Evolutionary conservation across 2,329 filamentous ascomycete genomes (phyloP).

Genomic region (Botrytis tulipae): DNA sequence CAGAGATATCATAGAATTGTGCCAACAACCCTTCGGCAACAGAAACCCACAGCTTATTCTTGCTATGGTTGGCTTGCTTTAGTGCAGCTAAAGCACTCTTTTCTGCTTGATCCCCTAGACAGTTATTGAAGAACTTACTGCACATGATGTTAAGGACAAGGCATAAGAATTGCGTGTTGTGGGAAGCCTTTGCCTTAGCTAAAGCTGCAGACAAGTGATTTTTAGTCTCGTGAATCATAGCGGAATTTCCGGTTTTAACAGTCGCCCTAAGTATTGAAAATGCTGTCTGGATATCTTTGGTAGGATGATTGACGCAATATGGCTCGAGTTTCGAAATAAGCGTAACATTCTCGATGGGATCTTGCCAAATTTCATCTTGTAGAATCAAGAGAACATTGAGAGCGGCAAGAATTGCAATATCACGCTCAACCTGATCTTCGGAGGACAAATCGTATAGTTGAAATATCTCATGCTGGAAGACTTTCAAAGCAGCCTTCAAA

Average conservation of each 20-base stretch:
- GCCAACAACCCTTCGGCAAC: slow-evolving; percentile 78
- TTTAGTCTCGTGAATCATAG: slow-evolving; percentile 74
- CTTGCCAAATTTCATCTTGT: slow-evolving; percentile 57
- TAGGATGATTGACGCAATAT: slow-evolving; percentile 66
- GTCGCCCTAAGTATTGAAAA: slow-evolving; percentile 74
- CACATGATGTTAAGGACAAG: slow-evolving; percentile 86
- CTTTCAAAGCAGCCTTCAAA: slow-evolving; percentile 62
- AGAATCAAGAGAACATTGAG: slow-evolving; percentile 73
- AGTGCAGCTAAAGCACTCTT: slow-evolving; percentile 72
- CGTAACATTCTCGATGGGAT: slow-evolving; percentile 57
- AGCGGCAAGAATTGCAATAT: slow-evolving; percentile 63
- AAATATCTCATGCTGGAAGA: slow-evolving; percentile 64
- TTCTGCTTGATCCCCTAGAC: slow-evolving; percentile 75
- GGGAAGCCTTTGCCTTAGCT: slow-evolving; percentile 63
- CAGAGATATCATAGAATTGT: slow-evolving; percentile 71
- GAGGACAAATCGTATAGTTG: slow-evolving; percentile 46
- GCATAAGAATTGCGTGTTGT: slow-evolving; percentile 77
- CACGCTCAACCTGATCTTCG: slow-evolving; percentile 53
- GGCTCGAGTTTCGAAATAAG: slow-evolving; percentile 66
- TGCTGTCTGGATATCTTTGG: slow-evolving; percentile 72
- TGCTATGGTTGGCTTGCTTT: slow-evolving; percentile 65
- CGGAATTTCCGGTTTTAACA: slow-evolving; percentile 58
- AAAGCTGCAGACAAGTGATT: slow-evolving; percentile 73
- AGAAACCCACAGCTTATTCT: slow-evolving; percentile 74
- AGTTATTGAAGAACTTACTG: slow-evolving; percentile 55